Evolutionary conservation across 169 alveolate genomes (phyloP), one percentile per base, ranked within the genome.

Genomic region (Eimeria maxima): DNA sequence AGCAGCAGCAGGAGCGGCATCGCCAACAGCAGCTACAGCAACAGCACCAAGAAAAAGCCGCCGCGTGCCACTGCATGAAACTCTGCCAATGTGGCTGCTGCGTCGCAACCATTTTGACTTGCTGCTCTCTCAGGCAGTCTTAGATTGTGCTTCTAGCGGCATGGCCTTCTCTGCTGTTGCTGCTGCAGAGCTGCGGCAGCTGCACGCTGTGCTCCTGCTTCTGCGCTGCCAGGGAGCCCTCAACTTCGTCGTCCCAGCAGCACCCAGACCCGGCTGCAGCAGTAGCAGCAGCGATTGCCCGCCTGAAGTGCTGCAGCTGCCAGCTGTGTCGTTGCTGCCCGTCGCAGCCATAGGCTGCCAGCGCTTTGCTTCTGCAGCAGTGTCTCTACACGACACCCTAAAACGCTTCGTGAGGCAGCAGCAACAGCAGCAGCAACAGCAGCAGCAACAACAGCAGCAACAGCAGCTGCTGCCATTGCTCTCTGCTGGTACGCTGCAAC

Each of bases 61-160:
- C 57, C 88, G 60, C 63, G 44, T 87, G 38, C 38, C 94, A 4
- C 50, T 89, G 27, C 63, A 14, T 47, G 57, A 60, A n/a, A 53
- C 53, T 20, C 67, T 91, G 63, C 95, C 95, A 22, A 29, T 38
- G 44, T 91, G 95, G 95, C 91, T 91, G 83, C 67, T 94, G 91
- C 93, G 95, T 42, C 95, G 96, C 50, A 65, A 88, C 63, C 96
- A 96, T 93, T 90, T 96, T 45, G 97, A 96, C 24, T 94, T 96
- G 92, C 96, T 96, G 33, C 83, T 96, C n/a, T 96, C 96, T 3
- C 97, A 96, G 47, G 92, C 96, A 13, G 90, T 96, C 20, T 81
- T 96, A 38, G 97, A 96, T 33, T 84, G 91, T 8, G 97, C 97
- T 1, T 96, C 96, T 14, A 53, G 73, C 74, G 67, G 71, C 33